Evolutionary conservation across 345 rosid species (phyloP).

Genomic region (Eucalyptus pauciflora): DNA sequence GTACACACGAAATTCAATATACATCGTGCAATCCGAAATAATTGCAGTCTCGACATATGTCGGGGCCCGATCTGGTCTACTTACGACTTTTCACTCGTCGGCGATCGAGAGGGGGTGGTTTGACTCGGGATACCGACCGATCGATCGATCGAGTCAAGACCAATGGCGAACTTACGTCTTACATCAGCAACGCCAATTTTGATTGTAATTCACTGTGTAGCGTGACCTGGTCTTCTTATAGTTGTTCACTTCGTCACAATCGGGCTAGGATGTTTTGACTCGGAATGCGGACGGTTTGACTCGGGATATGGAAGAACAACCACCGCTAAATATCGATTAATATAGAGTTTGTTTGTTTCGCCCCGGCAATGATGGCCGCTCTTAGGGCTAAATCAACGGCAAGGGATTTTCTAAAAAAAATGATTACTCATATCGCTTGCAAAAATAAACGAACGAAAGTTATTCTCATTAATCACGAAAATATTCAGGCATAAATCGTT

Average conservation of each 20-base stretch:
- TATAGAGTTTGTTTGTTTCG: neutral
- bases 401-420: neutral
- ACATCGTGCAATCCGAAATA: too few species aligned
- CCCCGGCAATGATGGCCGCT: too few species aligned
- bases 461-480: rapidly evolving
- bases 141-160: neutral
- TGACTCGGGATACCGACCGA: neutral
- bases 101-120: neutral
- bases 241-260: too few species aligned
- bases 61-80: too few species aligned
- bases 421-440: neutral
- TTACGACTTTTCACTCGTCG: neutral
- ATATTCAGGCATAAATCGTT: rapidly evolving
- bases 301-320: neutral
- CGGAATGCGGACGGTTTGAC: rapidly evolving
- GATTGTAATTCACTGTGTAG: too few species aligned
- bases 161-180: too few species aligned
- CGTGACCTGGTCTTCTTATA: too few species aligned
- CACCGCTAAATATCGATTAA: neutral
- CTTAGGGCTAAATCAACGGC: too few species aligned
- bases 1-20: too few species aligned
- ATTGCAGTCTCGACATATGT: too few species aligned
- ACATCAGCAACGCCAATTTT: too few species aligned
- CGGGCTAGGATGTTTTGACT: too few species aligned
- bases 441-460: rapidly evolving